Conservation (phyloP, 2,329 filamentous ascomycete genomes). For the Aspergillus pseudoviridinutans region DNA sequence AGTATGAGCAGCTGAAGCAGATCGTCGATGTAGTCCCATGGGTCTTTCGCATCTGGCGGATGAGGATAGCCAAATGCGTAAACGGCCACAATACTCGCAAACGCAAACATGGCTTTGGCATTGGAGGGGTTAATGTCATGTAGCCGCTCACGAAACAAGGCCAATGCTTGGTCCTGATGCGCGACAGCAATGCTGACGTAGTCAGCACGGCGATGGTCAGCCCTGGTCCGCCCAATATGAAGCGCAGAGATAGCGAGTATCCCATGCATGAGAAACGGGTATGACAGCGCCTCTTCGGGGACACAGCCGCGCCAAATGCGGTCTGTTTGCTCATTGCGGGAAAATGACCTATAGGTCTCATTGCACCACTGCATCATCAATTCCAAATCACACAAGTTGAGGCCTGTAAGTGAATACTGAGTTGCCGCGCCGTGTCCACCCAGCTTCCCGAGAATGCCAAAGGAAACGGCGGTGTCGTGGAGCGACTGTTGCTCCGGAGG, state of each 20-base stretch:
- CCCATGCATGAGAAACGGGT: slow-evolving; percentile 36
- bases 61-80: slow-evolving; percentile 37
- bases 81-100: slow-evolving; percentile 34
- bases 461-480: slow-evolving; percentile 14
- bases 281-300: slow-evolving; percentile 30
- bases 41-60: slow-evolving; percentile 22
- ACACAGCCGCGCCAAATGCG: slow-evolving; percentile 30
- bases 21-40: slow-evolving; percentile 28
- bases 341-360: slow-evolving; percentile 28
- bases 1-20: slow-evolving; percentile 32
- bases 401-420: slow-evolving; percentile 16
- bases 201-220: slow-evolving; percentile 17
- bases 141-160: slow-evolving; percentile 32
- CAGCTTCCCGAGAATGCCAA: slow-evolving; percentile 22
- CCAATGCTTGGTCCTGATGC: slow-evolving; percentile 32
- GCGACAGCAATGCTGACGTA: slow-evolving; percentile 36
- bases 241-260: slow-evolving; percentile 33
- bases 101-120: slow-evolving; percentile 39
- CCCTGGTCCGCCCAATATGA: slow-evolving; percentile 30
- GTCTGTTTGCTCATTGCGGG: slow-evolving; percentile 28
- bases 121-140: slow-evolving; percentile 32
- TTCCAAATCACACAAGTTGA: slow-evolving; percentile 45
- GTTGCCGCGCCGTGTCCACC: slow-evolving; percentile 9
- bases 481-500: slow-evolving; percentile 12
- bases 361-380: slow-evolving; percentile 40